A percentile compares a stretch with the other conserved stretches of the same genome.
These are phyloP conservation scores for Vanderwaltozyma verrucispora DNA, from an alignment of 805 yeast genomes.

Conservation along the genomic window DNA sequence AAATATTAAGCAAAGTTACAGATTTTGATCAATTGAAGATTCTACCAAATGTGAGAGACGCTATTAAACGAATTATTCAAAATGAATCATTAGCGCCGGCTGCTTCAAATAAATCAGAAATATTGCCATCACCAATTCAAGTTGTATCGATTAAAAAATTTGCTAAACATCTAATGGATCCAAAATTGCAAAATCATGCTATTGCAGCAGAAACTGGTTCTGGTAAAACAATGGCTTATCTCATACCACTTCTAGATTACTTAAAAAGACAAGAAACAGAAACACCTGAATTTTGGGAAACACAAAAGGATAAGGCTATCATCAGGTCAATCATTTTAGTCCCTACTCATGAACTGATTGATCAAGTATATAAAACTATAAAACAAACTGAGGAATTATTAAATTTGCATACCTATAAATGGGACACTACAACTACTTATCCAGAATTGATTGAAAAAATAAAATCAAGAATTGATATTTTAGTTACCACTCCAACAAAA, in stretches of 20 bases:
- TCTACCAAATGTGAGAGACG: slow-evolving; percentile 54
- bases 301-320: slow-evolving; percentile 29
- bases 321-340: slow-evolving; percentile 68
- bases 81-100: slow-evolving; percentile 33
- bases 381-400: slow-evolving; percentile 27
- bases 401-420: slow-evolving; percentile 40
- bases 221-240: slow-evolving; percentile 90
- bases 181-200: slow-evolving; percentile 50
- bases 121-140: slow-evolving; percentile 72
- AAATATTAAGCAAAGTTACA: slow-evolving; percentile 40
- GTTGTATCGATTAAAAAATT: slow-evolving; percentile 48
- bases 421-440: slow-evolving; percentile 54
- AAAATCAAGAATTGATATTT: slow-evolving; percentile 54
- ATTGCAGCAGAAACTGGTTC: slow-evolving; percentile 96
- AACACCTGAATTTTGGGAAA: slow-evolving; percentile 29
- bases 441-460: slow-evolving; percentile 39
- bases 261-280: slow-evolving; percentile 47
- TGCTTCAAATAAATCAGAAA: background rate
- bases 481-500: slow-evolving; percentile 82
- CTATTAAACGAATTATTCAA: slow-evolving; percentile 45
- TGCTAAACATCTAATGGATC: slow-evolving; percentile 26
- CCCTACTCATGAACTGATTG: slow-evolving; percentile 84
- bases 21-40: slow-evolving; percentile 60
- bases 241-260: slow-evolving; percentile 64
- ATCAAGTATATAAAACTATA: slow-evolving; percentile 52